Evolutionary conservation across 768 basidiomycete species (phyloP).

Genomic region (Boletus coccyginus): DNA sequence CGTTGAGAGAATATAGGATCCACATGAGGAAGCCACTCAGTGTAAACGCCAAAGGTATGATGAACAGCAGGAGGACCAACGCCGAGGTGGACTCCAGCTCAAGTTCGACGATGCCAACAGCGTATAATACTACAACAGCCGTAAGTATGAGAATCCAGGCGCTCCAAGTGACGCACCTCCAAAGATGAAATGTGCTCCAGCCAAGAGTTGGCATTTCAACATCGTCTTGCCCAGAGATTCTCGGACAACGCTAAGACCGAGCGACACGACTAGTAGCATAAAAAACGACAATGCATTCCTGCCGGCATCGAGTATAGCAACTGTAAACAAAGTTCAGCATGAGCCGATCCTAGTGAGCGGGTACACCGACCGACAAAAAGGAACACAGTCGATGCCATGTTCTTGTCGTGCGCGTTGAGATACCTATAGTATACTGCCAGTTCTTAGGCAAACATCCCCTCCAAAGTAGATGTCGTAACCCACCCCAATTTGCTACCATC

Average conservation of each 20-base stretch:
- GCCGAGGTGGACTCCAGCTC: constrained; percentile 89
- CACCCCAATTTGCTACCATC: constrained; percentile 91
- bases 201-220: constrained; percentile 78
- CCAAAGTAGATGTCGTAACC: constrained; percentile 16
- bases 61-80: constrained; percentile 79
- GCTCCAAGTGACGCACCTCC: constrained; percentile 61
- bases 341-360: background rate
- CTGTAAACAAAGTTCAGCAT: constrained; percentile 36
- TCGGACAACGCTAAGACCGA: constrained; percentile 89
- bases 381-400: constrained; percentile 78
- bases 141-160: constrained; percentile 4
- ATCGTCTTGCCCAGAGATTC: constrained; percentile 85
- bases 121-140: constrained; percentile 70
- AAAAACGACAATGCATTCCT: constrained; percentile 95
- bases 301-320: constrained; percentile 93
- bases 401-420: constrained; percentile 81
- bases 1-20: constrained; percentile 90
- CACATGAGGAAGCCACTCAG: constrained; percentile 95
- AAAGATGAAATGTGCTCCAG: constrained; percentile 86
- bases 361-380: constrained; percentile 78
- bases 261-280: constrained; percentile 86
- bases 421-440: constrained; percentile 85
- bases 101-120: constrained; percentile 91
- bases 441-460: constrained; percentile 3
- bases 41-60: constrained; percentile 92